phyloP scores from a whole-genome alignment of 352 stramenopile genomes.

The Globisporangium cylindrosporum region DNA sequence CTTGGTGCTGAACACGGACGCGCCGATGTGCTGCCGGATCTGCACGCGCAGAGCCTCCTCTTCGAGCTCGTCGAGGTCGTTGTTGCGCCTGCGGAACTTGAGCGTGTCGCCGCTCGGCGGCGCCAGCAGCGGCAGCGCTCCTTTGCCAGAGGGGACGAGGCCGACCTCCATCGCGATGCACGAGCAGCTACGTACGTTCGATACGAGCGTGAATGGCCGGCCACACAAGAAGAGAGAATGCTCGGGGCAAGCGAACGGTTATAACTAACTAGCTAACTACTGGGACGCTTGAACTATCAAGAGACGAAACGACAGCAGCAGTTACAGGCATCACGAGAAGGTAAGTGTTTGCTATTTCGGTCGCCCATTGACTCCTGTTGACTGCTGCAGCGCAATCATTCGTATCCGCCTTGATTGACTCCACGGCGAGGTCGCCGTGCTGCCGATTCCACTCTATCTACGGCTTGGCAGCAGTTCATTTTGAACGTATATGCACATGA shows the following conservation, averaged over 20 bases:
- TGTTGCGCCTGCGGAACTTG: conserved; percentile 39
- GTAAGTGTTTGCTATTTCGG: background rate
- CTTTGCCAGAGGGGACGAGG: background rate
- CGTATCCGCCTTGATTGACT: background rate
- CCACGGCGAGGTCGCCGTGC: background rate
- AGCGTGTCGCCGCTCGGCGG: conserved; percentile 34
- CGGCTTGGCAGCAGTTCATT: background rate
- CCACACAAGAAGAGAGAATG: background rate
- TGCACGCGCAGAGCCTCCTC: conserved; percentile 43
- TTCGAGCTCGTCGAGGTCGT: conserved; percentile 44
- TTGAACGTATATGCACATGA: background rate
- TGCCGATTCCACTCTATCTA: background rate
- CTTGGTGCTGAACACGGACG: conserved; percentile 9
- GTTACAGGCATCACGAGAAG: background rate
- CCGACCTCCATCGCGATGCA: conserved; percentile 26
- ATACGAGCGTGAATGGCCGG: background rate
- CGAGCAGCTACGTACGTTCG: background rate
- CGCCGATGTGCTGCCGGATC: conserved; percentile 44
- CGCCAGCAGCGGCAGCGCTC: conserved; percentile 30
- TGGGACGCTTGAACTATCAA: background rate
- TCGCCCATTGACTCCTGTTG: background rate
- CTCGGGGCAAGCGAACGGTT: background rate
- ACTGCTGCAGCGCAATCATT: background rate
- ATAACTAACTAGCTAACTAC: background rate
- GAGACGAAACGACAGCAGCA: background rate